A percentile compares a stretch with the other conserved stretches of the same genome.
These are phyloP conservation scores for Neurospora hispaniola DNA, from an alignment of 495 filamentous ascomycete genomes.

Conservation along the genomic window DNA sequence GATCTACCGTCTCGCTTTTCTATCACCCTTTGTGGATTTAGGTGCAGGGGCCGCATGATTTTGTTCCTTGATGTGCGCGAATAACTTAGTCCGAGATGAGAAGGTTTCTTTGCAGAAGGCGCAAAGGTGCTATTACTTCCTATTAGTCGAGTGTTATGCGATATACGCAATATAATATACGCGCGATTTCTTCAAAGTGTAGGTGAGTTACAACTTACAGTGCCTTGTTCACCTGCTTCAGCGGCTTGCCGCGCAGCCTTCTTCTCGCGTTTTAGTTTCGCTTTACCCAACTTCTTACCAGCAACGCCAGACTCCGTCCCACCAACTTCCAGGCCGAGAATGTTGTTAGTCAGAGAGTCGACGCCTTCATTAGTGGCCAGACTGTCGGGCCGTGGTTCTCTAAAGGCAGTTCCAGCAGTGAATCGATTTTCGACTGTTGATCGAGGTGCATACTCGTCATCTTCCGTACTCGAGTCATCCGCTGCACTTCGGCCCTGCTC, in stretches of 20 bases:
- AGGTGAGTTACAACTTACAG: conserved; percentile 18
- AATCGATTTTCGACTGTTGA: conserved; percentile 30
- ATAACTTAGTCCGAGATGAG: conserved; percentile 60
- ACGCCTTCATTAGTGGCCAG: neutral
- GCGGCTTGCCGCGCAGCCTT: conserved; percentile 54
- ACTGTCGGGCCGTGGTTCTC: neutral
- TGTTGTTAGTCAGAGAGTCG: conserved; percentile 7
- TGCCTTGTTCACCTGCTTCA: conserved; percentile 23
- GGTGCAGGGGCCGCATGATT: conserved; percentile 20
- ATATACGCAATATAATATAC: neutral
- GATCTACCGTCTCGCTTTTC: conserved; percentile 14
- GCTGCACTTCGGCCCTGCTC: neutral
- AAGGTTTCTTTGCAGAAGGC: conserved; percentile 53
- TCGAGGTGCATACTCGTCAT: conserved; percentile 36
- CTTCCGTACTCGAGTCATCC: conserved; percentile 13
- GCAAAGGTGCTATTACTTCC: conserved; percentile 40
- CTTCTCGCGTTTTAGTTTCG: conserved; percentile 79
- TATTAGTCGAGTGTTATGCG: neutral
- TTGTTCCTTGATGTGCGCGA: conserved; percentile 58
- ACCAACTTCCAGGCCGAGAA: conserved; percentile 9
- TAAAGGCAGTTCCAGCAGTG: neutral
- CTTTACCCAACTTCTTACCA: conserved; percentile 62
- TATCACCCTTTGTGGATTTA: conserved; percentile 7
- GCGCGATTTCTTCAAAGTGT: neutral
- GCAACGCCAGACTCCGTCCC: conserved; percentile 8